phyloP scores from a whole-genome alignment of 345 rosid genomes.

The Nephelium lappaceum region DNA sequence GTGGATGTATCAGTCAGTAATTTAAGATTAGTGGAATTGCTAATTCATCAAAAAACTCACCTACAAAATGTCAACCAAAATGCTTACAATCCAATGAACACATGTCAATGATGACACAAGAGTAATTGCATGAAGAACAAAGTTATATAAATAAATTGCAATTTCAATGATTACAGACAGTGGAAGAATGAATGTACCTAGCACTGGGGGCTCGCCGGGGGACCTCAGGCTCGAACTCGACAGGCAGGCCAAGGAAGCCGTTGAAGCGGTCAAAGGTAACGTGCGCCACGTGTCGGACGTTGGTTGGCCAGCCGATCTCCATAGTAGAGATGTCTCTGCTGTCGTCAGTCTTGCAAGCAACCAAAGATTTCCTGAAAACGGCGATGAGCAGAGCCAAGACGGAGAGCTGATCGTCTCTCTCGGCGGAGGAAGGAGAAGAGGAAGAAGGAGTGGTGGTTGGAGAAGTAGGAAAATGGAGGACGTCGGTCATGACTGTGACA shows the following conservation, averaged over 20 bases:
- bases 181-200: slow-evolving; percentile 51
- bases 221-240: slow-evolving; percentile 89
- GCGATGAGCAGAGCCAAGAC: slow-evolving; percentile 66
- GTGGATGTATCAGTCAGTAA: background rate
- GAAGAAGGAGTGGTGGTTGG: slow-evolving; percentile 39
- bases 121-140: background rate
- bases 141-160: background rate
- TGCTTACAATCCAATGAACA: background rate
- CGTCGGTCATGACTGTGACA: slow-evolving; percentile 68
- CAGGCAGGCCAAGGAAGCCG: slow-evolving; percentile 91
- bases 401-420: slow-evolving; percentile 60
- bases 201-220: slow-evolving; percentile 88
- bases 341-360: slow-evolving; percentile 57
- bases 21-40: background rate
- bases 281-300: slow-evolving; percentile 86
- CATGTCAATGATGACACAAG: background rate
- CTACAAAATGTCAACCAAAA: background rate
- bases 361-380: slow-evolving; percentile 72
- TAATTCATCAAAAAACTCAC: slow-evolving; percentile 1
- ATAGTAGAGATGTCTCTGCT: slow-evolving; percentile 61
- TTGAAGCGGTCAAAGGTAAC: slow-evolving; percentile 94
- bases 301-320: slow-evolving; percentile 87
- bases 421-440: slow-evolving; percentile 31
- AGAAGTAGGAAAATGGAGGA: slow-evolving; percentile 70
- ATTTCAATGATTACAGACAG: background rate